These are phyloP conservation scores for Magnolia sinica DNA, from an alignment of 164 flowering plant genomes.

Conservation along the genomic window DNA sequence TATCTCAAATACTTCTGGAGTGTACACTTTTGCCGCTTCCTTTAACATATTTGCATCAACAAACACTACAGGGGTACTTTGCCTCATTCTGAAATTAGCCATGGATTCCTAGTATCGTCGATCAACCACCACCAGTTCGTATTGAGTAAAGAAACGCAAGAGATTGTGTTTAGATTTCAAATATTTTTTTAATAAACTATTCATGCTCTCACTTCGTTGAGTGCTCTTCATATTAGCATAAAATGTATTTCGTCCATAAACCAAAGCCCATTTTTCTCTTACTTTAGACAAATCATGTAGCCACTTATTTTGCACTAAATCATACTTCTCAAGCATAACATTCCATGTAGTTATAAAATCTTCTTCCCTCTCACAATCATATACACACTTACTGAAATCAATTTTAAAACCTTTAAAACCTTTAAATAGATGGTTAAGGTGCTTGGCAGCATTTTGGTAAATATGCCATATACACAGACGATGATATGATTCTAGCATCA, in stretches of 20 bases:
- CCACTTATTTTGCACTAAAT: conserved; percentile 15
- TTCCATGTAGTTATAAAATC: conserved; percentile 6
- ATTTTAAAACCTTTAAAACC: too few relatives aligned
- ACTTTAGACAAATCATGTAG: conserved; percentile 11
- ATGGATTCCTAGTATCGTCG: conserved; percentile 8
- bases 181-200: conserved; percentile 9
- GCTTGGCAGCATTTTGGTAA: too few relatives aligned
- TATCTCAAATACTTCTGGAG: conserved; percentile 13
- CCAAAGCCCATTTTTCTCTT: conserved; percentile 21
- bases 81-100: conserved; percentile 10
- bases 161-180: conserved; percentile 11
- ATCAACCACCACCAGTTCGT: conserved; percentile 10
- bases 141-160: conserved; percentile 9
- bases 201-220: conserved; percentile 16
- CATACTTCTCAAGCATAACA: conserved; percentile 11
- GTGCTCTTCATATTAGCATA: conserved; percentile 16
- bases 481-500: too few relatives aligned
- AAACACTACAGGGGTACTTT: conserved; percentile 8
- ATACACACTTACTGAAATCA: conserved; percentile 6
- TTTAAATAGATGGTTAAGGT: too few relatives aligned
- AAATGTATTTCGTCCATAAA: conserved; percentile 15
- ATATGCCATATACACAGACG: too few relatives aligned
- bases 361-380: conserved; percentile 9
- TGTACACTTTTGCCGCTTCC: conserved; percentile 15
- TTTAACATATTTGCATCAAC: conserved; percentile 12